Percentiles rank a stretch among this genome's conserved stretches.
These are phyloP conservation scores for Ogataea naganishii DNA, from an alignment of 805 yeast genomes.

Conservation along the genomic window DNA sequence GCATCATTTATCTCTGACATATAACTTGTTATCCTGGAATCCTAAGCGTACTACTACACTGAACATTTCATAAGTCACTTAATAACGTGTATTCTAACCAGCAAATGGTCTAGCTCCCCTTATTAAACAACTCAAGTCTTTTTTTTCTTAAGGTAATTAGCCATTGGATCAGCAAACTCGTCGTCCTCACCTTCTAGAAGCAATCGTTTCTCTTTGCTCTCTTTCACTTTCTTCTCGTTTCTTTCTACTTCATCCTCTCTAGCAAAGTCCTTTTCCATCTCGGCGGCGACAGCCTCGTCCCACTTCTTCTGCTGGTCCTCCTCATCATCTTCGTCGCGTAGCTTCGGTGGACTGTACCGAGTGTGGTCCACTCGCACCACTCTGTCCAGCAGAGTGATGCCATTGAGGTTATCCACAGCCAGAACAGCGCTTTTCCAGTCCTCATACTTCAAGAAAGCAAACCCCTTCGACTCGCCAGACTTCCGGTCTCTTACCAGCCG, in stretches of 20 bases:
- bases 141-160: slow-evolving; percentile 13
- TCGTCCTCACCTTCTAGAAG: slow-evolving; percentile 13
- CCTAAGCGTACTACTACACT: too few relatives aligned
- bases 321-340: slow-evolving; percentile 31
- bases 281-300: slow-evolving; percentile 19
- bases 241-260: slow-evolving; percentile 31
- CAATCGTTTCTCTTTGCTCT: slow-evolving; percentile 4
- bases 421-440: slow-evolving; percentile 71
- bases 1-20: too few relatives aligned
- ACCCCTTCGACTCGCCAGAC: slow-evolving; percentile 63
- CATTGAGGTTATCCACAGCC: slow-evolving; percentile 86
- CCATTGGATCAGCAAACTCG: slow-evolving; percentile 32
- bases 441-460: slow-evolving; percentile 76
- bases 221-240: slow-evolving; percentile 4
- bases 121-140: too few relatives aligned
- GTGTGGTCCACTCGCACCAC: slow-evolving; percentile 63
- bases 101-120: too few relatives aligned
- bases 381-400: slow-evolving; percentile 38
- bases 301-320: slow-evolving; percentile 34
- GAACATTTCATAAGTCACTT: too few relatives aligned
- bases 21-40: too few relatives aligned
- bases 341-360: slow-evolving; percentile 35
- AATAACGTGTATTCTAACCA: too few relatives aligned
- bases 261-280: slow-evolving; percentile 38
- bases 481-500: slow-evolving; percentile 58